phyloP scores from a whole-genome alignment of 192 early-diverging fungal species.

The Piromyces sp. region DNA sequence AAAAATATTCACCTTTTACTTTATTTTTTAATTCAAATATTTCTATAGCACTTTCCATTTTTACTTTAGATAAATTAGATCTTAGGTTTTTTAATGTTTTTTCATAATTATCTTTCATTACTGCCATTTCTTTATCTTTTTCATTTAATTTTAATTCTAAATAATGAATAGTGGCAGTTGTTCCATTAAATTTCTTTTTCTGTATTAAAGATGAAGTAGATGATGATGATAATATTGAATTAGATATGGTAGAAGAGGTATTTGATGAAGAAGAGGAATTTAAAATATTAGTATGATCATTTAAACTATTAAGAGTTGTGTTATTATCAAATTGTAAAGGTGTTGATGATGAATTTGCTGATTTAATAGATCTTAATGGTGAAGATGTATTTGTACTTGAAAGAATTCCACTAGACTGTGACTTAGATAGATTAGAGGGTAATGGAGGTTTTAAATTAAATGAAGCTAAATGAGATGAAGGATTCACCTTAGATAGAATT shows the following conservation, averaged over 20 bases:
- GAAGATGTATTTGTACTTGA: too few relatives aligned
- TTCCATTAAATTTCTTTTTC: neutral
- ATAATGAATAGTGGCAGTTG: neutral
- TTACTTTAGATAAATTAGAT: neutral
- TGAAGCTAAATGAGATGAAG: neutral
- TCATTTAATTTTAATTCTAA: neutral
- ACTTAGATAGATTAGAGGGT: neutral
- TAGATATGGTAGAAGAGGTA: too few relatives aligned
- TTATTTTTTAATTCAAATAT: neutral
- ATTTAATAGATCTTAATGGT: neutral
- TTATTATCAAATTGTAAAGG: neutral
- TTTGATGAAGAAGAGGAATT: neutral
- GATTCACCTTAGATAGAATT: neutral
- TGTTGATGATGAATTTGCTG: neutral
- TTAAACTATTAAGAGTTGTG: neutral
- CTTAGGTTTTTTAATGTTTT: neutral
- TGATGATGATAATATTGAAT: too few relatives aligned
- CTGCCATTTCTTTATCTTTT: neutral
- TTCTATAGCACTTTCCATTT: neutral
- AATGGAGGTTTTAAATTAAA: neutral
- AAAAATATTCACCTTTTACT: neutral
- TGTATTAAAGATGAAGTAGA: neutral
- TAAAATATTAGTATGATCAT: neutral
- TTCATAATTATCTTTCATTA: neutral
- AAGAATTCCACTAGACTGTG: too few relatives aligned